Base-by-base conservation (phyloP, 306 rosid species). In the Pueraria montana region DNA sequence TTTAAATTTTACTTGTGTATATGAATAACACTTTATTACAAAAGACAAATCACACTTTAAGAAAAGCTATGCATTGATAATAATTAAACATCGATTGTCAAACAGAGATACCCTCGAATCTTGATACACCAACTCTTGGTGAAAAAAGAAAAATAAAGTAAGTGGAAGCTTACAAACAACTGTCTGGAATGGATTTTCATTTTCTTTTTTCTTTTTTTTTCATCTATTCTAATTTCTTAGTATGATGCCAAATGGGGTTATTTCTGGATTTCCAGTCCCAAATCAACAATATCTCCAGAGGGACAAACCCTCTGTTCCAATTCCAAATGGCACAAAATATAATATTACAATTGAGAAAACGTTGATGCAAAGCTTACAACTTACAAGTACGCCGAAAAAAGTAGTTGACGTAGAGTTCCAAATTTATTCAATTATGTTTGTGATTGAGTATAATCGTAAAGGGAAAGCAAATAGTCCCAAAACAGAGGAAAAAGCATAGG, bases 381-480 rank as follows among this genome's bases (percentile, higher is more conserved):
- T 34, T 34, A 34, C 40, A 34, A 34, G 40, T 34, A 34, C 8
- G 30, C 16, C 6, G 14, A 12, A 40, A 34, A 40, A 38, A 55
- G 16, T 18, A 56, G 34, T 27, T 27, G 14, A 53, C 18, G 58
- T 13, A 42, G 5, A n/a, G 30, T 76, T 73, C 26, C 64, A 64
- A 55, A 74, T 34, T 76, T 11, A n/a, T 67, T 9, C 13, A 45
- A 34, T 40, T 20, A 7, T 34, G 16, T n/a, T 20, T 43, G 14
- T 73, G 68, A 63, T 17, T 78, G 32, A 24, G 40, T 27, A 4
- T 11, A 63, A 74, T 85, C 53, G 27, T 27, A 48, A 67, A 82
- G 64, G 82, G 73, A n/a, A 27, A 48, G 64, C 38, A 56, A 5
- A 55, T 42, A 79, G 80, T 82, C 82, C 79, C 50, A 72, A 48